Evolutionary conservation across 345 rosid genomes (phyloP).

Genomic region (Acer negundo): DNA sequence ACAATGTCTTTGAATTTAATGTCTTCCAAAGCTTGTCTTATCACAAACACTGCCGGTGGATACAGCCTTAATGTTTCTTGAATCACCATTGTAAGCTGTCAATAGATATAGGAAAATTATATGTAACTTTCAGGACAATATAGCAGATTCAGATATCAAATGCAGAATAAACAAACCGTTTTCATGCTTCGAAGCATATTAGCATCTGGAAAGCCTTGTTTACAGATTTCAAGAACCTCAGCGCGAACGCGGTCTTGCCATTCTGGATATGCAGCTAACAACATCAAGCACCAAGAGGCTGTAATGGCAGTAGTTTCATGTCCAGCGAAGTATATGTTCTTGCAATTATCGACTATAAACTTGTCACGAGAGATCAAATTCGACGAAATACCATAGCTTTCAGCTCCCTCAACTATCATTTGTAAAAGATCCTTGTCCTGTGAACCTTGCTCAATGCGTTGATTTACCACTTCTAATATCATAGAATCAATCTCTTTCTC

Average conservation of each 20-base stretch:
- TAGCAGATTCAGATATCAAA: no score
- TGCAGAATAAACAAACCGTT: constrained; percentile 17
- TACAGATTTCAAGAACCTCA: constrained; percentile 35
- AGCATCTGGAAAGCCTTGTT: constrained; percentile 15
- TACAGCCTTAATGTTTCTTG: constrained; percentile 43
- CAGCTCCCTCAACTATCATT: constrained; percentile 37
- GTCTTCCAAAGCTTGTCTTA: constrained; percentile 28
- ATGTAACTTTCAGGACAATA: no score
- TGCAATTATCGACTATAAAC: constrained; percentile 57
- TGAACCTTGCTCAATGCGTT: constrained; percentile 1
- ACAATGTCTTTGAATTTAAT: constrained; percentile 34
- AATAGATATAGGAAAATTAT: not conserved
- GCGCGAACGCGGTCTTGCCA: constrained; percentile 49
- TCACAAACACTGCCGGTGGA: constrained; percentile 32
- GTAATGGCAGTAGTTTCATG: constrained; percentile 46
- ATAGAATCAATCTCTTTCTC: constrained; percentile 31
- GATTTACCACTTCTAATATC: constrained; percentile 34
- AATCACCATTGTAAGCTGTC: constrained; percentile 40
- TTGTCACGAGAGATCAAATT: constrained; percentile 20
- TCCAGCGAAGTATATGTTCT: constrained; percentile 60
- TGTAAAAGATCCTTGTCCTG: constrained; percentile 46
- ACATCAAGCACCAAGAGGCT: constrained; percentile 40
- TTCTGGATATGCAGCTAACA: constrained; percentile 44
- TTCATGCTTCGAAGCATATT: constrained; percentile 32
- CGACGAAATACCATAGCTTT: constrained; percentile 10